phyloP scores from a whole-genome alignment of 1,284 basidiomycete genomes.

The Kwoniella shivajii region DNA sequence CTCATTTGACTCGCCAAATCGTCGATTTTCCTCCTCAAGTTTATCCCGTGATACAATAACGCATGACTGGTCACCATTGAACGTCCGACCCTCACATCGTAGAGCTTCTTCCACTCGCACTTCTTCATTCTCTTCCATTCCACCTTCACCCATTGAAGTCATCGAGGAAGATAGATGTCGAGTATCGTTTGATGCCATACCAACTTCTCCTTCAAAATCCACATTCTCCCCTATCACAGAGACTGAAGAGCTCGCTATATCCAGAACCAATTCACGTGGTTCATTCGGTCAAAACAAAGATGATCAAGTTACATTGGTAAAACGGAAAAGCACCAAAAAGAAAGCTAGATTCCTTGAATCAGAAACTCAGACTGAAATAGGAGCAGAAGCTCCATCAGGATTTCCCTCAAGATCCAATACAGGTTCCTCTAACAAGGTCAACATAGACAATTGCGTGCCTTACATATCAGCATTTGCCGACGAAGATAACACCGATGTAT shows the following conservation, averaged over 20 bases:
- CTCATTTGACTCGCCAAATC: not conserved
- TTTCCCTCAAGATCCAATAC: too few relatives aligned
- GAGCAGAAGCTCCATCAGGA: too few relatives aligned
- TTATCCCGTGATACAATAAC: not conserved
- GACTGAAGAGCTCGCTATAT: too few relatives aligned
- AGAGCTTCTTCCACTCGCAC: not conserved
- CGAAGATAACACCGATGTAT: constrained; percentile 8
- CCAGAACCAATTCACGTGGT: not conserved
- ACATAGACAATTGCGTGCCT: too few relatives aligned
- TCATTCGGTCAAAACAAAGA: not conserved
- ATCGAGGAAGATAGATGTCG: constrained; percentile 4
- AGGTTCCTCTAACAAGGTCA: too few relatives aligned
- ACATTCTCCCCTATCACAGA: not conserved
- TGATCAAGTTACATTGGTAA: not conserved
- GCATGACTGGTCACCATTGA: not conserved
- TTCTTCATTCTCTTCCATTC: constrained; percentile 10
- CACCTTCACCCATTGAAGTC: constrained; percentile 1
- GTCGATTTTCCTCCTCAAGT: not conserved
- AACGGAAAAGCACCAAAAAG: not conserved
- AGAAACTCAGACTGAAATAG: not conserved
- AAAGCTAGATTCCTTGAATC: constrained; percentile 8
- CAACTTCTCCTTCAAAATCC: not conserved
- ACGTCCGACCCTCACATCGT: not conserved
- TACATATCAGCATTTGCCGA: constrained; percentile 1
- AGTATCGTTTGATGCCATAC: constrained; percentile 9